Conservation (phyloP, 1,139 yeast genomes). For the Taphrina betulina region DNA sequence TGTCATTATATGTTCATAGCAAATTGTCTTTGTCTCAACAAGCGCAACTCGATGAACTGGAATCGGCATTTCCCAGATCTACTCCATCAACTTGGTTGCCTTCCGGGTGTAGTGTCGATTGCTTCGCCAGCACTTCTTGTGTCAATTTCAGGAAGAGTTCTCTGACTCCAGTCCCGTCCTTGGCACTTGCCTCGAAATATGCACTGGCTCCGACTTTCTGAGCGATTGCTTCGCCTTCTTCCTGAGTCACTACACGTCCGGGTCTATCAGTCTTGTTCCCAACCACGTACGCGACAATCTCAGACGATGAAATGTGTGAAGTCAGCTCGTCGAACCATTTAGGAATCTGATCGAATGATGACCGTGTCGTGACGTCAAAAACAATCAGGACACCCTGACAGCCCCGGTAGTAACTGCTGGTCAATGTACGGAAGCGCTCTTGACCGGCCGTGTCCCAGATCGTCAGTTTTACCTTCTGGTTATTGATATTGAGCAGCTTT, state of each 20-base stretch:
- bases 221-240: conserved; percentile 19
- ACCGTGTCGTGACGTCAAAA: conserved; percentile 23
- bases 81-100: not conserved
- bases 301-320: not conserved
- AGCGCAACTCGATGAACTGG: not conserved
- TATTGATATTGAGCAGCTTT: conserved; percentile 13
- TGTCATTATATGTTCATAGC: not conserved
- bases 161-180: conserved; percentile 10
- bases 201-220: conserved; percentile 16
- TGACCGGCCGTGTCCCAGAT: conserved; percentile 30
- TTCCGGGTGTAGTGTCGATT: not conserved
- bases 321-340: conserved; percentile 27
- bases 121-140: conserved; percentile 8
- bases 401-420: conserved; percentile 27
- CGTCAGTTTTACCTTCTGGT: conserved; percentile 22
- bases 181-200: conserved; percentile 21
- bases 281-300: conserved; percentile 18
- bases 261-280: conserved; percentile 31
- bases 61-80: not conserved
- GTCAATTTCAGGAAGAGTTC: conserved; percentile 17
- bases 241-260: conserved; percentile 19
- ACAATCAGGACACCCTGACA: conserved; percentile 28
- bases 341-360: conserved; percentile 28
- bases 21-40: not conserved
- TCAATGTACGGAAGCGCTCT: conserved; percentile 30